Base-by-base conservation (phyloP, 1,139 yeast genomes). In the Geotrichum klebahnii region DNA sequence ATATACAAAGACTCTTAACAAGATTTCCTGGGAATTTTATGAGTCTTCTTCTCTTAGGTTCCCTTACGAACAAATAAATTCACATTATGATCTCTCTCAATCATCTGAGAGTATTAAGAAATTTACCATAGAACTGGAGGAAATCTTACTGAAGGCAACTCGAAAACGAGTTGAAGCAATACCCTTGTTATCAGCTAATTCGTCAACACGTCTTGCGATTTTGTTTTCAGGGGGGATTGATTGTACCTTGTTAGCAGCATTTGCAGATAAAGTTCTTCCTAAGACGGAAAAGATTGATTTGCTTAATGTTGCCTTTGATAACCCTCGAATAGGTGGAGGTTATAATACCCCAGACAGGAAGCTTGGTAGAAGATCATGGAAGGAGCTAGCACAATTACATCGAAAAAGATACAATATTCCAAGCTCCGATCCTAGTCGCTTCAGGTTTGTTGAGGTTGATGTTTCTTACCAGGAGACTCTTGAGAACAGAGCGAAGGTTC, bases 221-320 rank as follows among this genome's bases (percentile, higher is more conserved):
- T 68, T 92, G 32, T 92, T 88, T 63, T 88, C 97, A 37, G 98
- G 99, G 1, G 99, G 98, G 0, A 71, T 92, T 8, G 98, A 92
- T 61, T 92, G 98, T 64, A 84, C 97, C 0, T 69, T 92, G 0
- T 61, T 92, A 12, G 89, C 95, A 2, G 53, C 59, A 16, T 46
- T 67, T n/a, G 59, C 63, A 6, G 68, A 19, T 71, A 74, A 16
- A 32, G 70, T 46, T 52, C 69, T 59, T 67, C 76, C 52, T 43
- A 55, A 45, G 14, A 61, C 34, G 51, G 67, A 24, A n/a, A 59
- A 58, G 0, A 71, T 84, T 6, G 97, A 92, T 63, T 71, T 92
- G n/a, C 64, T 94, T n/a, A 90, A 92, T 50, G 98, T 94, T 2
- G 95, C 96, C 0, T 92, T 92, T 67, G 92, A 86, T 57, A 92